Percentiles rank a stretch among this genome's conserved stretches.
These are phyloP conservation scores for Chaetomidium leptoderma DNA, from an alignment of 495 filamentous ascomycete genomes.

Conservation along the genomic window DNA sequence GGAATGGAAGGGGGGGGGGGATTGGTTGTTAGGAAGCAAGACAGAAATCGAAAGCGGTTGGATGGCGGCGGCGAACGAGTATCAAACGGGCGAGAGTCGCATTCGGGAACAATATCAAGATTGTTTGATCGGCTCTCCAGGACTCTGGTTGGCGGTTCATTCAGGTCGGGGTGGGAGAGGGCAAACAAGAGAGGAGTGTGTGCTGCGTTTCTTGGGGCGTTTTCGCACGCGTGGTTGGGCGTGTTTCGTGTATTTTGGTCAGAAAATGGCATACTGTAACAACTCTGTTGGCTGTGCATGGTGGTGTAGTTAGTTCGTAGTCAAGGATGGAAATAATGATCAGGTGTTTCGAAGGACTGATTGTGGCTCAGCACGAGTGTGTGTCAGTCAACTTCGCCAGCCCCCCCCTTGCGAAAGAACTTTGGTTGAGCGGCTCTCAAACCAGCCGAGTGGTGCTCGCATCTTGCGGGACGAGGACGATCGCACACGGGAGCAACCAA, in stretches of 20 bases:
- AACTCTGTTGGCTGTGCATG: slow-evolving; percentile 3
- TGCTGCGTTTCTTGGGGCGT: slow-evolving; percentile 15
- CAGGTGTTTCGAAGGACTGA: neutral
- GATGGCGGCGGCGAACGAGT: no score
- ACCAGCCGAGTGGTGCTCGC: neutral
- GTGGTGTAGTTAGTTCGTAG: neutral
- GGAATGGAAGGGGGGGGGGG: neutral
- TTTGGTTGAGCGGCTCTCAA: neutral
- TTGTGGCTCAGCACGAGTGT: neutral
- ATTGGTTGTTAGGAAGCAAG: neutral
- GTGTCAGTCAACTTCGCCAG: neutral
- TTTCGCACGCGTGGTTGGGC: slow-evolving; percentile 3
- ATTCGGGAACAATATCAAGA: slow-evolving; percentile 20
- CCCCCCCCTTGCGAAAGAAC: no score
- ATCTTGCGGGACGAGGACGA: slow-evolving; percentile 21
- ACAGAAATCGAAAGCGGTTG: slow-evolving; percentile 7
- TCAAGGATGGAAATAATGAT: slow-evolving; percentile 2
- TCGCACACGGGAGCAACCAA: slow-evolving; percentile 27
- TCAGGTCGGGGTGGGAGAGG: slow-evolving; percentile 4
- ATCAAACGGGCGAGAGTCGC: slow-evolving; percentile 14
- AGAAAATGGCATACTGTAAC: neutral
- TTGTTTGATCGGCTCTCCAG: slow-evolving; percentile 32
- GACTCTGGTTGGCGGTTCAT: slow-evolving; percentile 22
- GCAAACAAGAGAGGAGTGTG: neutral
- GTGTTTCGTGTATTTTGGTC: neutral